A percentile compares a stretch with the other conserved stretches of the same genome.
phyloP scores from a whole-genome alignment of 768 basidiomycete species.

The Collybia nuda region DNA sequence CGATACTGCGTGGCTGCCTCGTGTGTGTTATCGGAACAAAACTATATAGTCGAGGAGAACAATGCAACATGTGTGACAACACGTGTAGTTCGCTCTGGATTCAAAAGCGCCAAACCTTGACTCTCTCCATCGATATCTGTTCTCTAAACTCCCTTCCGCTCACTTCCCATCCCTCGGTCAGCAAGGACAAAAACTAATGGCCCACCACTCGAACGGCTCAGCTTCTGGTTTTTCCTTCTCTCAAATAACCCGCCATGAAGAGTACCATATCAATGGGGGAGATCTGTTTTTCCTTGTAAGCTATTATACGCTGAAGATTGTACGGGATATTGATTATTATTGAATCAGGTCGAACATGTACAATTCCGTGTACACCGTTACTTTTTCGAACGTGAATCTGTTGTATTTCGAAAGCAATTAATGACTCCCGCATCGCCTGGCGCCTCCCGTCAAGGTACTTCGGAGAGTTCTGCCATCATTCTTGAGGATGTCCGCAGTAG shows the following conservation, averaged over 20 bases:
- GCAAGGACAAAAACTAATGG: slow-evolving; percentile 20
- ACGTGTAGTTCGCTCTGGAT: slow-evolving; percentile 32
- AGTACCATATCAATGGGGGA: slow-evolving; percentile 52
- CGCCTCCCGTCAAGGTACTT: slow-evolving; percentile 30
- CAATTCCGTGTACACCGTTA: slow-evolving; percentile 55
- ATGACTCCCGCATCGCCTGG: slow-evolving; percentile 28
- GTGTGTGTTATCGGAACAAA: slow-evolving; percentile 1
- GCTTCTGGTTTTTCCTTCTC: slow-evolving; percentile 20
- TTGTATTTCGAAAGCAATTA: slow-evolving; percentile 39
- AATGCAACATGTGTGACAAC: slow-evolving; percentile 11
- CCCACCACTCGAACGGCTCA: slow-evolving; percentile 11
- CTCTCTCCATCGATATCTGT: slow-evolving; percentile 36
- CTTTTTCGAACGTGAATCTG: slow-evolving; percentile 53
- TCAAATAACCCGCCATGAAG: slow-evolving; percentile 21
- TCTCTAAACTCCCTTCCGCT: slow-evolving; percentile 24
- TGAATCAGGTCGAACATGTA: slow-evolving; percentile 47
- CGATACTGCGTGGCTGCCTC: too few relatives aligned
- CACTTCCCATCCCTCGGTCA: slow-evolving; percentile 26
- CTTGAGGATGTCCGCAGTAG: slow-evolving; percentile 36
- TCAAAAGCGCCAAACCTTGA: slow-evolving; percentile 22
- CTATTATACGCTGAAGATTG: slow-evolving; percentile 26
- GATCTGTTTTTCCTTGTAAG: slow-evolving; percentile 52
- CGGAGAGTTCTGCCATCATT: slow-evolving; percentile 40
- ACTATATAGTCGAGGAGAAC: slow-evolving; percentile 1
- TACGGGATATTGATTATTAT: slow-evolving; percentile 28